Conservation (phyloP, 306 rosid species). For the Citrullus mucosospermus region DNA sequence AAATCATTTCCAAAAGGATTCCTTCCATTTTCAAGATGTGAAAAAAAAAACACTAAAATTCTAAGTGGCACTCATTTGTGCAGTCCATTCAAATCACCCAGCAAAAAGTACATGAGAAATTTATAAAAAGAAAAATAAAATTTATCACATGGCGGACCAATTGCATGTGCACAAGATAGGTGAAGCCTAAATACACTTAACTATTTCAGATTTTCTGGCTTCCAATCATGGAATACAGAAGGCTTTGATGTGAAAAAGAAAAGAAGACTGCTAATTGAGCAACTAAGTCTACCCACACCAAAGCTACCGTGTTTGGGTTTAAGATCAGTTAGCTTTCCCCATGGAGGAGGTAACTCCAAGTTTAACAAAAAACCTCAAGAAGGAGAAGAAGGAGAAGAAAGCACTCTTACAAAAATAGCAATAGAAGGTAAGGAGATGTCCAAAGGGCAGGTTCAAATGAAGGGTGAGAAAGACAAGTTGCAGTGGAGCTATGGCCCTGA, state of each 20-base stretch:
- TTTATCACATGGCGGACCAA: no score
- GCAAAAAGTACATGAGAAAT: no score
- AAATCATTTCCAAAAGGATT: neutral
- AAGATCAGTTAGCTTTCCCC: conserved; percentile 8
- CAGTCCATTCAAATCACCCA: no score
- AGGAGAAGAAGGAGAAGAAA: conserved; percentile 21
- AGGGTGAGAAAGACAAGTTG: neutral
- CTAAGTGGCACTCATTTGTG: no score
- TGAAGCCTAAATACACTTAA: neutral
- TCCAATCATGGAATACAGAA: conserved; percentile 8
- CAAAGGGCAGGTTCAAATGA: neutral
- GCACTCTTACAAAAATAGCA: conserved; percentile 40
- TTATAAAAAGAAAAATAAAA: no score
- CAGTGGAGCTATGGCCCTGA: conserved; percentile 4
- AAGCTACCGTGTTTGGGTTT: conserved; percentile 45
- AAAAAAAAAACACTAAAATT: neutral
- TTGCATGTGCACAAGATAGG: no score
- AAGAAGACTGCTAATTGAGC: conserved; percentile 50
- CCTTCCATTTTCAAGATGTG: neutral
- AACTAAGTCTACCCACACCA: conserved; percentile 38
- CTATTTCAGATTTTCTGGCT: conserved; percentile 19
- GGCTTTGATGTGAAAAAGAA: conserved; percentile 39
- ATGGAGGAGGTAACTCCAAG: conserved; percentile 17
- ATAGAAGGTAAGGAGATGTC: conserved; percentile 28
- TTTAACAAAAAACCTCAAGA: conserved; percentile 18